Evolutionary conservation across 331 rosid species (phyloP).

Genomic region (Phaseolus coccineus): DNA sequence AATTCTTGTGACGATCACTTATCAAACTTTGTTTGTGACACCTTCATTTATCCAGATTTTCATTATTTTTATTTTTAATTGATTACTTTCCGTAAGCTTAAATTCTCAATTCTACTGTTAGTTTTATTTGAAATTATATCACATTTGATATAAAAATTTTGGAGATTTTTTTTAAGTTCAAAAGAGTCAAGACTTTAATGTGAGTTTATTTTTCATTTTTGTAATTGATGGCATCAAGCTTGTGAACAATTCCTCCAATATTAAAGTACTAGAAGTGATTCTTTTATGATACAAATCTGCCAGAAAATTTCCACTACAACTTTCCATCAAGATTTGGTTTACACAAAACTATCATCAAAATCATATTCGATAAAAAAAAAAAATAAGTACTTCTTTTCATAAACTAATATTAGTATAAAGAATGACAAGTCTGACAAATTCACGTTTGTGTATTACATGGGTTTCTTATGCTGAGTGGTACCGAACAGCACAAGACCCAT

Average conservation of each 20-base stretch:
- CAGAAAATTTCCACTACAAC: not conserved
- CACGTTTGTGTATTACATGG: constrained; percentile 7
- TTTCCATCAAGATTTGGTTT: constrained; percentile 36
- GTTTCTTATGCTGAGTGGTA: constrained; percentile 16
- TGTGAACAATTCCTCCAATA: not conserved
- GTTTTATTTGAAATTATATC: too few species aligned
- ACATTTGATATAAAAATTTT: too few species aligned
- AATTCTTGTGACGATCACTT: too few species aligned
- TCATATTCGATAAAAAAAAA: not conserved
- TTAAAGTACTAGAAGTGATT: not conserved
- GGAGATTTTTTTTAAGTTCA: not conserved
- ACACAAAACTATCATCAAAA: constrained; percentile 39
- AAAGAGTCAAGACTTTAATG: not conserved
- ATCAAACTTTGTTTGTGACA: too few species aligned
- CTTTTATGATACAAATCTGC: not conserved
- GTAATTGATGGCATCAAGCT: not conserved
- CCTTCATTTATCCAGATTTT: too few species aligned
- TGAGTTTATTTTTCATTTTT: not conserved
- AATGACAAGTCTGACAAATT: constrained; percentile 34
- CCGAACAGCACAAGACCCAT: constrained; percentile 29
- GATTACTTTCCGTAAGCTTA: too few species aligned
- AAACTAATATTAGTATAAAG: constrained; percentile 21
- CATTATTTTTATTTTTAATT: too few species aligned
- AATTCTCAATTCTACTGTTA: too few species aligned
- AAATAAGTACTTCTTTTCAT: constrained; percentile 16